A percentile compares a stretch with the other conserved stretches of the same genome.
These are phyloP conservation scores for Gigaspora rosea DNA, from an alignment of 192 early-diverging fungal genomes.

Conservation along the genomic window DNA sequence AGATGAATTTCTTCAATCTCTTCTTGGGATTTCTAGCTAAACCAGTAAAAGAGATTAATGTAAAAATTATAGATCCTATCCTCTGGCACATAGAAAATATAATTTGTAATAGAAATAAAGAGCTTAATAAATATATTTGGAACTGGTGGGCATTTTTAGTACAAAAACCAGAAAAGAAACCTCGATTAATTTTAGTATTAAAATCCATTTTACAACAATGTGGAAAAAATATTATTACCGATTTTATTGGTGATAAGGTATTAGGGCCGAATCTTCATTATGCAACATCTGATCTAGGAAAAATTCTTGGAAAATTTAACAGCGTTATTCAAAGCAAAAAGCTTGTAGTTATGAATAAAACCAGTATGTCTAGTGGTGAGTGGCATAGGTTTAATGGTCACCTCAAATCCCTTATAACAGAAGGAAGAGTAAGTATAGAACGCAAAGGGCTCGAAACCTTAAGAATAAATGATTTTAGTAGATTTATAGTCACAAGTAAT, in stretches of 20 bases:
- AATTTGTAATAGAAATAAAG: not conserved
- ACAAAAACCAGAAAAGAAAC: not conserved
- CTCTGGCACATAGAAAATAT: too few relatives aligned
- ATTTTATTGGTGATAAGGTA: not conserved
- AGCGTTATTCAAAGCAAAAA: not conserved
- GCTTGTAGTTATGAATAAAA: conserved; percentile 10
- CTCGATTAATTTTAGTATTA: not conserved
- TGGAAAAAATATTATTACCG: conserved; percentile 12
- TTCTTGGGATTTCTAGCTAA: too few relatives aligned
- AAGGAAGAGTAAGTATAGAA: not conserved
- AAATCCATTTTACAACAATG: not conserved
- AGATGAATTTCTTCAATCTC: too few relatives aligned
- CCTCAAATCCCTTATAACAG: conserved; percentile 6
- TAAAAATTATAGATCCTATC: too few relatives aligned
- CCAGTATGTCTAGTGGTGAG: not conserved
- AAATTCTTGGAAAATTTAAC: not conserved
- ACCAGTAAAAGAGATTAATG: too few relatives aligned
- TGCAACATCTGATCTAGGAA: not conserved
- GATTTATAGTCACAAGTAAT: conserved; percentile 1
- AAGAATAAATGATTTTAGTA: not conserved
- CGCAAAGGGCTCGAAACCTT: not conserved
- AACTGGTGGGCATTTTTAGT: not conserved
- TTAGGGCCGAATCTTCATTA: not conserved
- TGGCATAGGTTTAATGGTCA: not conserved
- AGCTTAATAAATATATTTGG: not conserved